phyloP scores from a whole-genome alignment of 1,284 basidiomycete genomes.

The Cutaneotrichosporon dermatis region DNA sequence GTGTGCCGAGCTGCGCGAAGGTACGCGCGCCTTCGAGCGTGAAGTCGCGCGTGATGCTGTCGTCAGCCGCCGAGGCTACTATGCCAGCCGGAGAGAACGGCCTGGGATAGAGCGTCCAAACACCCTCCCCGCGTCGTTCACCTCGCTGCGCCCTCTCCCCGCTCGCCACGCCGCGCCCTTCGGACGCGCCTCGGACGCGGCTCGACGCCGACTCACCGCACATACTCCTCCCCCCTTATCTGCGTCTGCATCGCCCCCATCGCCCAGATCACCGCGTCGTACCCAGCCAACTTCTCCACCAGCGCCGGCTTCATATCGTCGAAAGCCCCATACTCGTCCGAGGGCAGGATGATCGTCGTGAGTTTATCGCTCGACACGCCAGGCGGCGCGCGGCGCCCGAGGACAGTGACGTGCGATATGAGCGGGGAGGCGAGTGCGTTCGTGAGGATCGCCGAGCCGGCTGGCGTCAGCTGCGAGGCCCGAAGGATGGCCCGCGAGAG shows the following conservation, averaged over 20 bases:
- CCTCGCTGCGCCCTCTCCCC: too few relatives aligned
- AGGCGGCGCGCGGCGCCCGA: slow-evolving; percentile 25
- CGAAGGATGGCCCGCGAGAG: too few relatives aligned
- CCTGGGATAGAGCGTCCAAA: too few relatives aligned
- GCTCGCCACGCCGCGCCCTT: too few relatives aligned
- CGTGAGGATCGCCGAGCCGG: slow-evolving; percentile 26
- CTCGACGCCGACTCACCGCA: slow-evolving; percentile 12
- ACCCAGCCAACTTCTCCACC: slow-evolving; percentile 16
- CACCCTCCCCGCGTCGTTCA: too few relatives aligned
- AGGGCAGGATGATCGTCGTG: slow-evolving; percentile 23
- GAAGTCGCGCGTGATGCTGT: slow-evolving; percentile 34
- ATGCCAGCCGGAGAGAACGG: too few relatives aligned
- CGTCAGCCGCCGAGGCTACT: background rate
- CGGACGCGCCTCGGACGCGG: background rate
- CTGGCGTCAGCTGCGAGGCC: slow-evolving; percentile 6
- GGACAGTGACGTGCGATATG: slow-evolving; percentile 24
- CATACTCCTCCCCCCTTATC: background rate
- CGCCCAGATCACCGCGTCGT: slow-evolving; percentile 28
- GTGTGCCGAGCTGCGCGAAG: slow-evolving; percentile 22
- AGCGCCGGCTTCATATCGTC: slow-evolving; percentile 17
- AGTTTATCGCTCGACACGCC: slow-evolving; percentile 18
- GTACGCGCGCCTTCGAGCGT: slow-evolving; percentile 21
- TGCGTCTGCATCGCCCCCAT: slow-evolving; percentile 21
- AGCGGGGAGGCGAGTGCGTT: slow-evolving; percentile 25
- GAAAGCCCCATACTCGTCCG: slow-evolving; percentile 24